phyloP scores from a whole-genome alignment of 441 rosid species.

The Melastoma candidum region DNA sequence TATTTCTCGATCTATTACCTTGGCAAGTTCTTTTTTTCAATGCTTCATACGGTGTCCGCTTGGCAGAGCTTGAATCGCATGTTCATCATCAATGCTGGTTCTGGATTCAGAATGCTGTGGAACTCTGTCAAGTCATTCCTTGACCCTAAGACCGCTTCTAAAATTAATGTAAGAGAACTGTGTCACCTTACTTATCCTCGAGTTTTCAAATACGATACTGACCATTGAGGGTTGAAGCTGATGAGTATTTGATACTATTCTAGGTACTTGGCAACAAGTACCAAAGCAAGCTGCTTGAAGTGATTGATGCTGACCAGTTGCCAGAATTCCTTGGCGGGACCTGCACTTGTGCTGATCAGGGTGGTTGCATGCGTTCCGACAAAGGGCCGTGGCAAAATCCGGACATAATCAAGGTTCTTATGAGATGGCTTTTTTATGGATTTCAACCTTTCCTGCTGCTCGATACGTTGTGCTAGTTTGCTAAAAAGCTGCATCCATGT shows the following conservation, averaged over 20 bases:
- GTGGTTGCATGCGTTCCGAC: constrained; percentile 92
- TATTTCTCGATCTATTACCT: constrained; percentile 5
- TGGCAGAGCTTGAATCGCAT: constrained; percentile 77
- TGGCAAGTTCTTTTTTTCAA: background rate
- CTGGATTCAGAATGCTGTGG: constrained; percentile 96
- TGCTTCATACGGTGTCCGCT: constrained; percentile 10
- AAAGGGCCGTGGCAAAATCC: constrained; percentile 93
- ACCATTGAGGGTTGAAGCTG: background rate
- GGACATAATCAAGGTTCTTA: constrained; percentile 57
- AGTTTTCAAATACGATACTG: background rate
- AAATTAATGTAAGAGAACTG: too few species aligned
- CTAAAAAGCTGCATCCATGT: constrained; percentile 9
- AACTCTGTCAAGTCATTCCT: constrained; percentile 51
- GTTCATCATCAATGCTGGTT: constrained; percentile 95
- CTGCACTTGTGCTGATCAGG: constrained; percentile 79
- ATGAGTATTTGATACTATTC: constrained; percentile 8
- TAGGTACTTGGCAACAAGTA: constrained; percentile 89
- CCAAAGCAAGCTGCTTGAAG: constrained; percentile 85
- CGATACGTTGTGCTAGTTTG: background rate
- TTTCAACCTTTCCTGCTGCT: constrained; percentile 3
- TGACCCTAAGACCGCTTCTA: too few species aligned
- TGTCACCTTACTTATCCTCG: too few species aligned
- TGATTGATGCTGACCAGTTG: constrained; percentile 78
- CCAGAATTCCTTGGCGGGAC: constrained; percentile 94
- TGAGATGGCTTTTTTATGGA: background rate